Base-by-base conservation (phyloP, 352 stramenopile genomes). In the Phytophthora pisi region DNA sequence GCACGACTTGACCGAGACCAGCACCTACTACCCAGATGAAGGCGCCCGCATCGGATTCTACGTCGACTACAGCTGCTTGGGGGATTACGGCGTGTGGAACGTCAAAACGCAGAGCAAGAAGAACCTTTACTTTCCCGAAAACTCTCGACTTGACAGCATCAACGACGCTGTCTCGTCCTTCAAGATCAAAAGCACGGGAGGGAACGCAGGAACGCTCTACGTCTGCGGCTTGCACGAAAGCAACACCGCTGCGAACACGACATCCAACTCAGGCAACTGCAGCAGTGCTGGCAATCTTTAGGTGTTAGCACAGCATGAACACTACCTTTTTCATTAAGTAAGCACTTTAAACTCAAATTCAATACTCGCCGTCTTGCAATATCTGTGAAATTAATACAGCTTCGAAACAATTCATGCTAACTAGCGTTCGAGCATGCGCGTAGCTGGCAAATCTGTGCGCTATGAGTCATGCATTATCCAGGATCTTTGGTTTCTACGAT, bases 151-250 rank as follows among this genome's bases (percentile, higher is more conserved):
- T 2, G 60, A 66, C 15, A 30, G 20, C n/a, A 66, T 66, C 3
- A 56, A 68, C 61, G 46, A 68, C 47, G 61, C 51, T 4, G 49
- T 66, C 23, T 62, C 31, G n/a, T 68, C 61, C 24, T 68, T 68
- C 18, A 56, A 51, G 18, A 43, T 61, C 30, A 57, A 60, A 13
- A 59, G 43, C n/a, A 38, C 49, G 16, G 57, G 57, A n/a, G 57
- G 57, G 28, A 26, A 54, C 28, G 43, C 30, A 40, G 57, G 57
- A 7, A 31, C 30, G 4, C 16, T 56, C 18, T 28, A 49, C 20
- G 20, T 31, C 36, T 63, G 57, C 7, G n/a, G 18, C 42, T 16
- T 9, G 15, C 24, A 5, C 20, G 45, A 63, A 55, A 47, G 31
- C 18, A 4, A n/a, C 40, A 40, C 24, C 2, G 38, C 46, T 16